A percentile compares a stretch with the other conserved stretches of the same genome.
Evolutionary conservation across 2,329 filamentous ascomycete genomes (phyloP).

Genomic region (Cladophialophora carrionii): DNA sequence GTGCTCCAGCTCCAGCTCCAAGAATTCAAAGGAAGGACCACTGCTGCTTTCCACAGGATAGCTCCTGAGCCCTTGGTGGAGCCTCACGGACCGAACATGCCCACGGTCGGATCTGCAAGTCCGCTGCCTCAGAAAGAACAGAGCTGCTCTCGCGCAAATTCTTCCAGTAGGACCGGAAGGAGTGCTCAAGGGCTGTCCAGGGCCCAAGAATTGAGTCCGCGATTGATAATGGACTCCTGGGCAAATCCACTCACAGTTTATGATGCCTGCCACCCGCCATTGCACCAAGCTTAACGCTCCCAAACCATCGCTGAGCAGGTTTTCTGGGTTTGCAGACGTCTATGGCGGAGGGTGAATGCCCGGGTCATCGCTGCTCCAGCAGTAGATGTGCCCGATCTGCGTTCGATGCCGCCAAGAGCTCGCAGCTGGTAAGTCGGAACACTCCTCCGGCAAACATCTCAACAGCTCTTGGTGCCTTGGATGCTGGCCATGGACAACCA

Average conservation of each 20-base stretch:
- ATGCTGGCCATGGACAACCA: background rate
- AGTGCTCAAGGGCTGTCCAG: background rate
- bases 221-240: background rate
- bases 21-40: background rate
- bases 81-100: too few species aligned
- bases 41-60: background rate
- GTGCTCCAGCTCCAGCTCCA: background rate
- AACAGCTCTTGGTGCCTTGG: background rate
- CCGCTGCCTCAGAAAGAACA: background rate
- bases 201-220: background rate
- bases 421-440: background rate
- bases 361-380: background rate
- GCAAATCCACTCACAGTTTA: background rate
- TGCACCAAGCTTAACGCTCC: background rate
- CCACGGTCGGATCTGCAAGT: background rate
- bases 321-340: background rate
- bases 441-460: background rate
- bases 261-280: background rate
- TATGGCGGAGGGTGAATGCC: background rate
- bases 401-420: background rate
- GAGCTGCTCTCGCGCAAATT: background rate
- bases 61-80: background rate
- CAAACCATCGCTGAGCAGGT: background rate
- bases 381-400: too few species aligned
- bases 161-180: background rate